phyloP scores from a whole-genome alignment of 2,329 filamentous ascomycete genomes.

The Hortaea sp. region DNA sequence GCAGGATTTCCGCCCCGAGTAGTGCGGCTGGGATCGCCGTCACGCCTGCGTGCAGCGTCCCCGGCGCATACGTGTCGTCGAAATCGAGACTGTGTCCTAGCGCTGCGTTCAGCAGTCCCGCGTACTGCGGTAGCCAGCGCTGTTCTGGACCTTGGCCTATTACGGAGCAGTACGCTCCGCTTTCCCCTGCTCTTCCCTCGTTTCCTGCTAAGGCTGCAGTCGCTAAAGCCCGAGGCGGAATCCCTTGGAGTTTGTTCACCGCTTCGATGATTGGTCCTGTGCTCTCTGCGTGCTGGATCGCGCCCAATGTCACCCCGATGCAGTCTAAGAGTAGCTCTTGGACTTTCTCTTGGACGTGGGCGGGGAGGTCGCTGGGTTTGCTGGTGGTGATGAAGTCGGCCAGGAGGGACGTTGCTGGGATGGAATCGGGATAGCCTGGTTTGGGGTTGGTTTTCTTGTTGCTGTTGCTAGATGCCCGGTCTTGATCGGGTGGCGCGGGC shows the following conservation, averaged over 20 bases:
- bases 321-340: conserved; percentile 24
- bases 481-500: too few relatives aligned
- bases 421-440: conserved; percentile 1
- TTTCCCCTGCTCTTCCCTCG: not conserved
- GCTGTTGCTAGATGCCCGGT: too few relatives aligned
- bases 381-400: conserved; percentile 17
- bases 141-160: conserved; percentile 23
- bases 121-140: conserved; percentile 28
- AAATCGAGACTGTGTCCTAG: conserved; percentile 37
- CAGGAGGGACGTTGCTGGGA: conserved; percentile 18
- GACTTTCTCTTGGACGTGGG: conserved; percentile 14
- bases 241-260: conserved; percentile 17
- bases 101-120: conserved; percentile 33
- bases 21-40: conserved; percentile 31
- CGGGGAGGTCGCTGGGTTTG: conserved; percentile 10
- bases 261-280: conserved; percentile 18
- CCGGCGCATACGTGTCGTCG: conserved; percentile 35
- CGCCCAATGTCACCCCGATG: conserved; percentile 19
- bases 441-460: not conserved
- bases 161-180: conserved; percentile 22
- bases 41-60: conserved; percentile 33
- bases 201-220: not conserved
- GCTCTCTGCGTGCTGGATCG: conserved; percentile 16
- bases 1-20: conserved; percentile 22
- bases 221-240: not conserved